Base-by-base conservation (phyloP, 805 yeast species). In the Pichia insulana region DNA sequence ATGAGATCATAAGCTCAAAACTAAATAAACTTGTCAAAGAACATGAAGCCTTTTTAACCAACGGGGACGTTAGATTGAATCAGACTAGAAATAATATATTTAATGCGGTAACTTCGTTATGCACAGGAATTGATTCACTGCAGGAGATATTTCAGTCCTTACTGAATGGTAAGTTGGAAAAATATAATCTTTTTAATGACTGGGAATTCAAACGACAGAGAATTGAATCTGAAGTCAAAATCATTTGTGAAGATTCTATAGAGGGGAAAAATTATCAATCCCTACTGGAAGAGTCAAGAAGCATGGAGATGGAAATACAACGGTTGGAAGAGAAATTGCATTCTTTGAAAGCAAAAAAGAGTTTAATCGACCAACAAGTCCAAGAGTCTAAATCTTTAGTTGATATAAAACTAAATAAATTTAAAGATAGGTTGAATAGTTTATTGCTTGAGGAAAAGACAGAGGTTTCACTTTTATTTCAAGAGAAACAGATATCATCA, bases 351-450 rank as follows among this genome's bases (percentile, higher is more conserved):
- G 48, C 48, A 2, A 69, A 67, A 51, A 65, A 65, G 39, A 48
- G 43, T 10, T 44, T 64, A 3, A 40, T 75, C 0, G 50, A 52
- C 9, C 40, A 49, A 9, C 79, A 74, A 50, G 56, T 74, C 25
- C 58, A 62, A 20, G 66, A 65, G 16, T 65, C 79, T 1, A 67
- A 71, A 49, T 73, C 78, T 2, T 64, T 74, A 3, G 48, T 75
- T 20, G 80, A 74, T 42, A 69, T 74, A 43, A 67, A 62, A 46
- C 54, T 74, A 0, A 68, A 74, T 11, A 64, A 64, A 34, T 71
- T 68, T 45, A 67, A 67, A 13, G 69, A 69, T 30, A 49, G 60
- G 3, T 42, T 61, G 15, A 54, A 52, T 13, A 46, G 41, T 31
- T 42, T 63, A 5, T 57, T 56, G 25, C 32, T 46, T 4, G 36